phyloP scores from a whole-genome alignment of 495 filamentous ascomycete genomes.

The Penicillium chermesinum region DNA sequence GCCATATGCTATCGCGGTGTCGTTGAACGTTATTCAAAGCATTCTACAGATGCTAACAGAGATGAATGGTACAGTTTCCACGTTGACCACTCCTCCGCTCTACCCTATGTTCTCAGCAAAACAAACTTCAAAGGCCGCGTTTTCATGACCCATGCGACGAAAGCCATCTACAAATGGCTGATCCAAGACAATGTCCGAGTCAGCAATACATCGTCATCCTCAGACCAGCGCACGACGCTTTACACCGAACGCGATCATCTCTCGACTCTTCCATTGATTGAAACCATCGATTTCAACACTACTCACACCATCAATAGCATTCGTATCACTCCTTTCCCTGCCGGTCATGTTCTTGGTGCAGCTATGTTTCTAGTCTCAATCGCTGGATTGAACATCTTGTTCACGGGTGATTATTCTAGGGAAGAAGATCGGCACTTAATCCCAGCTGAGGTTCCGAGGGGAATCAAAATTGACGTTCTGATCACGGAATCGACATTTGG shows the following conservation, averaged over 20 bases:
- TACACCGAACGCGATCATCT: slow-evolving; percentile 95
- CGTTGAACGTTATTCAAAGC: too few relatives aligned
- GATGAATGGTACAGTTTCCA: slow-evolving; percentile 85
- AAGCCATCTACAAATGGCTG: slow-evolving; percentile 99
- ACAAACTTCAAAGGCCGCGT: slow-evolving; percentile 95
- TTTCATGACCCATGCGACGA: slow-evolving; percentile 98
- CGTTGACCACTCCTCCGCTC: slow-evolving; percentile 90
- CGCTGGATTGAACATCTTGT: slow-evolving; percentile 89
- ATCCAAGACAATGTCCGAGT: slow-evolving; percentile 95
- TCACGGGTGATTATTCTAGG: slow-evolving; percentile 94
- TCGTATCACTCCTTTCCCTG: slow-evolving; percentile 92
- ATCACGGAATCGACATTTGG: slow-evolving; percentile 98
- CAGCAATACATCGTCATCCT: slow-evolving; percentile 65
- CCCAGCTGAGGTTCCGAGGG: slow-evolving; percentile 78
- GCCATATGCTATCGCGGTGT: not conserved
- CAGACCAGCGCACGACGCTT: slow-evolving; percentile 68
- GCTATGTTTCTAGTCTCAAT: slow-evolving; percentile 98
- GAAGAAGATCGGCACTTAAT: slow-evolving; percentile 94
- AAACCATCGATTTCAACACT: slow-evolving; percentile 97
- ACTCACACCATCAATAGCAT: slow-evolving; percentile 96
- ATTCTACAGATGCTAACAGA: too few relatives aligned
- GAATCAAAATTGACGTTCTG: slow-evolving; percentile 84
- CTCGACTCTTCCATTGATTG: slow-evolving; percentile 84
- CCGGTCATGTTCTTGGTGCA: slow-evolving; percentile 94
- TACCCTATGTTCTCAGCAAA: slow-evolving; percentile 95